These are phyloP conservation scores for Betula pendula DNA, from an alignment of 306 rosid genomes.

Conservation along the genomic window DNA sequence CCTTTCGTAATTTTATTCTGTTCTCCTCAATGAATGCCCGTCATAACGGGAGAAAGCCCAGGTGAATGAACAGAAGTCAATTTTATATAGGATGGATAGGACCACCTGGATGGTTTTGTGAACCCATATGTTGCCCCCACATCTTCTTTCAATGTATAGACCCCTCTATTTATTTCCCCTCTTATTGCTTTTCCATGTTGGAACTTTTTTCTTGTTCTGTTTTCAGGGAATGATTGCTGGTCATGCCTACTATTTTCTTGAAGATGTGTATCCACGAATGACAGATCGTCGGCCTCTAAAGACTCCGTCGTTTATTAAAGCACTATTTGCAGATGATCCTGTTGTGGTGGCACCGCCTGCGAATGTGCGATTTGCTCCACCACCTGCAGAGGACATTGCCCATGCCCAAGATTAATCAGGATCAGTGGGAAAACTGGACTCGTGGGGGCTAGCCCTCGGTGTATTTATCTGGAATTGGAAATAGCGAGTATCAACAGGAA, in stretches of 20 bases:
- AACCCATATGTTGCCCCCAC: not conserved
- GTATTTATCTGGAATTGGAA: conserved; percentile 10
- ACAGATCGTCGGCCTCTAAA: conserved; percentile 77
- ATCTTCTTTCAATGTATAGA: not conserved
- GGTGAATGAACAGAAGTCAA: not conserved
- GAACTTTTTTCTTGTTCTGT: not conserved
- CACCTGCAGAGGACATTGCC: conserved; percentile 61
- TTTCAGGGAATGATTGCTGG: conserved; percentile 98
- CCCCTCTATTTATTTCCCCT: conserved; percentile 1
- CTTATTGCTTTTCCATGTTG: not conserved
- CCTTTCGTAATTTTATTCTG: not conserved
- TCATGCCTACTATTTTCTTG: conserved; percentile 93
- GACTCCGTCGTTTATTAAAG: conserved; percentile 90
- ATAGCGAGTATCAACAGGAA: conserved; percentile 20
- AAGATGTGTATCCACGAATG: conserved; percentile 92
- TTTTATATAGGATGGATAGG: not conserved
- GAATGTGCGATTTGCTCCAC: conserved; percentile 82
- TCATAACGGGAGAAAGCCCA: not conserved
- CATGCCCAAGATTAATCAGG: conserved; percentile 55
- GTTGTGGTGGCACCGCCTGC: conserved; percentile 82
- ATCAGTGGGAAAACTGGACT: conserved; percentile 3
- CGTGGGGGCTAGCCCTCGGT: not conserved
- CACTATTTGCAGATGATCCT: conserved; percentile 77
- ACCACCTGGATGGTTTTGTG: not conserved
- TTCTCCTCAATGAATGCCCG: not conserved